phyloP scores from a whole-genome alignment of 345 rosid species.

The Dipteronia dyeriana region DNA sequence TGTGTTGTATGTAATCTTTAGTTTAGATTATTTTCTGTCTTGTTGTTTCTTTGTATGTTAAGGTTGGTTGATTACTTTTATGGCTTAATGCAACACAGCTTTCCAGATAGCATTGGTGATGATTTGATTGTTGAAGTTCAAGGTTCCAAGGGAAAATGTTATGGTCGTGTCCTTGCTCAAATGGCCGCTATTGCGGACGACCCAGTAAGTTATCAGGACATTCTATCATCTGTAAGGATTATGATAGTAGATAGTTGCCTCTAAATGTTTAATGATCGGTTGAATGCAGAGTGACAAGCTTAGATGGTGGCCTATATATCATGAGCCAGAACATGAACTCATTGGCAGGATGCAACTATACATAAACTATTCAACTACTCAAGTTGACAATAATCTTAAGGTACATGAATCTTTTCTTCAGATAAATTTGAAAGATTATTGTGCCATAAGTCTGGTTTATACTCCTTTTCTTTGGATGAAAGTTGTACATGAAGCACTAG shows the following conservation, averaged over 20 bases:
- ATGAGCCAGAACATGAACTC: constrained; percentile 93
- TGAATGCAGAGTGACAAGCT: constrained; percentile 70
- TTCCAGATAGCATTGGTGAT: constrained; percentile 90
- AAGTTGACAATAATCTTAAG: constrained; percentile 71
- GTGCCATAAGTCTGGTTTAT: background rate
- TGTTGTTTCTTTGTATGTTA: constrained; percentile 16
- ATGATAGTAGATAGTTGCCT: constrained; percentile 10
- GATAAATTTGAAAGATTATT: background rate
- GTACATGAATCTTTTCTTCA: constrained; percentile 21
- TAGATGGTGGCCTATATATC: constrained; percentile 92
- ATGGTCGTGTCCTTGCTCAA: constrained; percentile 87
- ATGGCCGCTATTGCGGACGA: constrained; percentile 79
- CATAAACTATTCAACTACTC: constrained; percentile 68
- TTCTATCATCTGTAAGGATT: background rate
- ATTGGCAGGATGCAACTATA: constrained; percentile 80
- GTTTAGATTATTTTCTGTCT: background rate
- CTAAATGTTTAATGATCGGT: constrained; percentile 19
- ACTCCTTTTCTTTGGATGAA: background rate
- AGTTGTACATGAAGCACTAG: background rate
- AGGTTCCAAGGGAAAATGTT: constrained; percentile 73
- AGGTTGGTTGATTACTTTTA: constrained; percentile 8
- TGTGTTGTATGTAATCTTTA: constrained; percentile 65
- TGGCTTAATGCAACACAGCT: constrained; percentile 48
- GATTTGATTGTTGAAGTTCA: constrained; percentile 80
- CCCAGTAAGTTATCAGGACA: constrained; percentile 46